Percentiles rank a stretch among this genome's conserved stretches.
phyloP scores from a whole-genome alignment of 2,329 filamentous ascomycete species.

The Fusarium beomiforme region DNA sequence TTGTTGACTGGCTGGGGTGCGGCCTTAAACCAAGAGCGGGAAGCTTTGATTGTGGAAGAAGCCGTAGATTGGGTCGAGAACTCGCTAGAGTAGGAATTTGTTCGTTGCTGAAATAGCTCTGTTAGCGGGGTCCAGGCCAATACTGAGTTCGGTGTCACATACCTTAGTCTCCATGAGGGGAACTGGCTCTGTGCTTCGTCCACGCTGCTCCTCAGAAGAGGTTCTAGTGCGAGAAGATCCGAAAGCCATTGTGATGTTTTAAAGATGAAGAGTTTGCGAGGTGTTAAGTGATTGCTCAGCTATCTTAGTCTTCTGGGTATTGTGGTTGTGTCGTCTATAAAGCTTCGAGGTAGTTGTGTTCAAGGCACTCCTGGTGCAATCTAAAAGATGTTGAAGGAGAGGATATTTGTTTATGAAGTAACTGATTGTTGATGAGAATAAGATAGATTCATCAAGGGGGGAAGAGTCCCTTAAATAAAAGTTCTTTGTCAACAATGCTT shows the following conservation, averaged over 20 bases:
- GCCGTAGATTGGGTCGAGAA: conserved; percentile 39
- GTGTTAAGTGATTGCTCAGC: neutral
- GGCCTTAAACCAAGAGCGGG: conserved; percentile 49
- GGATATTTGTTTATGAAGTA: conserved; percentile 21
- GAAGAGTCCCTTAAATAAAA: conserved; percentile 32
- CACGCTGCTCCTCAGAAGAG: conserved; percentile 37
- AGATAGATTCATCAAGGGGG: conserved; percentile 4
- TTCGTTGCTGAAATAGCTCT: conserved; percentile 36
- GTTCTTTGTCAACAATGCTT: neutral
- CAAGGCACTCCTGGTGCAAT: conserved; percentile 38
- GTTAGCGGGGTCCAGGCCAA: conserved; percentile 28
- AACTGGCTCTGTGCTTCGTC: conserved; percentile 37
- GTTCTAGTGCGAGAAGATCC: conserved; percentile 17
- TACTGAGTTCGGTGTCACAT: conserved; percentile 25
- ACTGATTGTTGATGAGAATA: conserved; percentile 9
- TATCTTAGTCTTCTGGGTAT: neutral
- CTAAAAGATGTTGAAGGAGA: conserved; percentile 37
- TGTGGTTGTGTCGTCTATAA: conserved; percentile 29
- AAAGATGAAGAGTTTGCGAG: neutral
- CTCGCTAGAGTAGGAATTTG: conserved; percentile 46
- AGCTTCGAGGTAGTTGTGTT: conserved; percentile 29
- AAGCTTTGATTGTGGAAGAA: conserved; percentile 44
- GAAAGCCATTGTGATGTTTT: conserved; percentile 23
- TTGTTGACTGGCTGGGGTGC: conserved; percentile 59
- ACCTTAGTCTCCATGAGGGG: conserved; percentile 40